Evolutionary conservation across 2,329 filamentous ascomycete species (phyloP), one percentile per base, ranked within the genome.

Genomic region (Hortaea werneckii): DNA sequence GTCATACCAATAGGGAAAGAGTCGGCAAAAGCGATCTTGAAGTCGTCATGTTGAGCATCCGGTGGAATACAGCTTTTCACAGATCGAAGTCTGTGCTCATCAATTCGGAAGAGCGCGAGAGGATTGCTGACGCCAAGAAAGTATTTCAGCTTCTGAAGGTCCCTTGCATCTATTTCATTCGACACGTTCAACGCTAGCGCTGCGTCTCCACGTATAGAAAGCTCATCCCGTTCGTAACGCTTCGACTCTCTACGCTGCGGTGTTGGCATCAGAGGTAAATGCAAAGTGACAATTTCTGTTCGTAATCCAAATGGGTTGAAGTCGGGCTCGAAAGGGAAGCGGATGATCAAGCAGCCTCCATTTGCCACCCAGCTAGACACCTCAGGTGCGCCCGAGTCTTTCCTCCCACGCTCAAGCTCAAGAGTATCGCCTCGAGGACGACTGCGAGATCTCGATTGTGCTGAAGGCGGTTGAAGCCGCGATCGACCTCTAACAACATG

Each of bases 1-100:
- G 86, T 65, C 37, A 88, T 65, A 53, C 85, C 80, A 11, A 88
- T 67, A 1, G 84, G 82, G 59, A 84, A 87, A 39, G 78, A 78
- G 60, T 87, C 84, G 50, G 83, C 79, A 59, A 86, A 85, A 42
- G 79, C 79, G 9, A 82, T 74, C 5, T 78, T 69, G 1, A 81
- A 77, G 58, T 83, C 78, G 0, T 80, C 80, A 0, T 79, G 69
- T 3, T 74, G 71, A 6, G 74, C 73, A 51, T 73, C 72, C 11
- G 63, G 69, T 0, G 83, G 81, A 6, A 81, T 80, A 59, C 74
- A 77, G 45, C 76, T 70, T 48, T 73, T 73, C 2, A 87, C 78
- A 50, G 79, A 69, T 27, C 83, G 71, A 43, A 76, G 65, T 38
- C 69, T 69, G 1, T 60, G 64, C 8, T 57, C 51, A 57, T 85